Evolutionary conservation across 2,329 filamentous ascomycete species (phyloP).

Genomic region (Niveomyces coronatus): DNA sequence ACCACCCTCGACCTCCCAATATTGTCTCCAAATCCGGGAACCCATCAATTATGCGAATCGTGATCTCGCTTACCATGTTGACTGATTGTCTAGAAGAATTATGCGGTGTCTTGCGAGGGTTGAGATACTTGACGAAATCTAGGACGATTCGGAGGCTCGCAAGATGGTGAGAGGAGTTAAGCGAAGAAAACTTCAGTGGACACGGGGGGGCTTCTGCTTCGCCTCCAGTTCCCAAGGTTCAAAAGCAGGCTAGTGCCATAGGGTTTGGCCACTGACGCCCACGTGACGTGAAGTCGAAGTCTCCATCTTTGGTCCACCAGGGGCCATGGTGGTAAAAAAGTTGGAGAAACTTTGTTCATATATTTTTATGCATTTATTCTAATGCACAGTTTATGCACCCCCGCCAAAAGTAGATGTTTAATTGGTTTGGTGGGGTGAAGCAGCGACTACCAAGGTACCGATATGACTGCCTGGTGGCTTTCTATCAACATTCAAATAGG

Average conservation of each 20-base stretch:
- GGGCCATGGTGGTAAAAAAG: too few species aligned
- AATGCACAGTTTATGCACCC: too few species aligned
- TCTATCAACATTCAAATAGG: too few species aligned
- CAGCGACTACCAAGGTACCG: too few species aligned
- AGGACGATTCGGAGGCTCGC: constrained; percentile 45
- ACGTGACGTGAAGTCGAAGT: constrained; percentile 29
- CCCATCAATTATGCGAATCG: too few species aligned
- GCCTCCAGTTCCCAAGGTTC: constrained; percentile 29
- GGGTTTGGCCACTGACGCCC: constrained; percentile 26
- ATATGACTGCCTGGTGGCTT: too few species aligned
- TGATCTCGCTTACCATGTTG: constrained; percentile 64
- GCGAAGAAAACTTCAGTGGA: constrained; percentile 40
- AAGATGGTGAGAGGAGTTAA: constrained; percentile 36
- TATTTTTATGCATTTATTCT: constrained; percentile 11
- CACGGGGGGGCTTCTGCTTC: constrained; percentile 24
- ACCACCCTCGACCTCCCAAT: too few species aligned
- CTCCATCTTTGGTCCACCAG: too few species aligned
- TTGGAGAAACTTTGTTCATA: too few species aligned
- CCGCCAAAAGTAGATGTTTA: too few species aligned
- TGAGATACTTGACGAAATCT: constrained; percentile 43
- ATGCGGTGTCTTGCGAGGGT: constrained; percentile 37
- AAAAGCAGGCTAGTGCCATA: constrained; percentile 27
- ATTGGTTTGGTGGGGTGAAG: too few species aligned
- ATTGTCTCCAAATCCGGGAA: too few species aligned
- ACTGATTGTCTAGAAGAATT: constrained; percentile 40